Percentiles rank a stretch among this genome's conserved stretches.
These are phyloP conservation scores for Posidonia australis DNA, from an alignment of 106 monocot genomes.

Conservation along the genomic window DNA sequence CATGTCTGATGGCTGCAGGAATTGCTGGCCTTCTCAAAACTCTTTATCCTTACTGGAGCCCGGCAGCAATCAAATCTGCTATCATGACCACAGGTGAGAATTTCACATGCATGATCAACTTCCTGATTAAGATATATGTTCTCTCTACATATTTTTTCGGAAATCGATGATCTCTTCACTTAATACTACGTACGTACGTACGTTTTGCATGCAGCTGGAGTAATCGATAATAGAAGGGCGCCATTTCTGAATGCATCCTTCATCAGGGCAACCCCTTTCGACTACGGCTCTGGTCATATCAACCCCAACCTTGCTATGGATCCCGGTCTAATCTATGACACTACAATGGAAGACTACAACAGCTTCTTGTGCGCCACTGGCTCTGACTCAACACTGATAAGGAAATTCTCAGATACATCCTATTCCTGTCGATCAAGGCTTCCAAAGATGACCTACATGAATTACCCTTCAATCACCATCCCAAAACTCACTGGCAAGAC, in stretches of 20 bases:
- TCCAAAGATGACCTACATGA: not conserved
- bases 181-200: not conserved
- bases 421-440: conserved; percentile 1
- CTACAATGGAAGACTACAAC: conserved; percentile 24
- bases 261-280: not conserved
- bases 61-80: conserved; percentile 33
- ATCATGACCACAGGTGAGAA: conserved; percentile 48
- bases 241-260: conserved; percentile 25
- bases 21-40: conserved; percentile 42
- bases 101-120: too few relatives aligned
- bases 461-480: conserved; percentile 14
- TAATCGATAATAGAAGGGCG: conserved; percentile 29
- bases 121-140: too few relatives aligned
- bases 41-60: conserved; percentile 42
- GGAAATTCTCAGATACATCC: not conserved
- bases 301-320: conserved; percentile 31
- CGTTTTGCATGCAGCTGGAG: conserved; percentile 39
- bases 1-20: conserved; percentile 43
- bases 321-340: conserved; percentile 49
- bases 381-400: conserved; percentile 20
- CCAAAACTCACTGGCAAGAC: not conserved
- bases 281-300: conserved; percentile 35
- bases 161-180: too few relatives aligned
- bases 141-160: too few relatives aligned
- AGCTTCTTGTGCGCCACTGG: conserved; percentile 35